Conservation (phyloP, 768 basidiomycete species). For the Nidularia sp. region DNA sequence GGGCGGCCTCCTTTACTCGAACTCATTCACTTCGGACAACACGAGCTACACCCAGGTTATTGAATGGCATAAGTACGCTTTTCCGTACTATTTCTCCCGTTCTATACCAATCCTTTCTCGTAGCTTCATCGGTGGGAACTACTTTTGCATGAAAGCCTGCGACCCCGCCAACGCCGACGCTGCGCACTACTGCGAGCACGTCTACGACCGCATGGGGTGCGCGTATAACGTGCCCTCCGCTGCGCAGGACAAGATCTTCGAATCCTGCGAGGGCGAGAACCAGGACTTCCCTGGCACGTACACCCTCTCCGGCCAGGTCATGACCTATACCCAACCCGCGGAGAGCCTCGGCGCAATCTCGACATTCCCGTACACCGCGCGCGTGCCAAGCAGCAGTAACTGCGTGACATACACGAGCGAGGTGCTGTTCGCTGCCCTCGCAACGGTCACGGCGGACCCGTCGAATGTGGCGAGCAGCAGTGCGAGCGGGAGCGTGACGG, state of each 20-base stretch:
- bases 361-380: slow-evolving; percentile 32
- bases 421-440: slow-evolving; percentile 21
- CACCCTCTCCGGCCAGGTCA: slow-evolving; percentile 29
- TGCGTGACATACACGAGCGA: slow-evolving; percentile 26
- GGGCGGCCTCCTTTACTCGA: slow-evolving; percentile 68
- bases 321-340: slow-evolving; percentile 37
- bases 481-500: slow-evolving; percentile 2
- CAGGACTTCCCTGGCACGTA: slow-evolving; percentile 53
- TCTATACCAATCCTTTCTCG: neutral
- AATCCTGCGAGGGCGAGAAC: slow-evolving; percentile 56
- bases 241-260: slow-evolving; percentile 53
- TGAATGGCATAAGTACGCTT: slow-evolving; percentile 64
- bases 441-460: slow-evolving; percentile 6
- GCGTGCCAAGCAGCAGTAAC: slow-evolving; percentile 30
- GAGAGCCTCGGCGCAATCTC: slow-evolving; percentile 30
- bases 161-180: slow-evolving; percentile 49
- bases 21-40: slow-evolving; percentile 37
- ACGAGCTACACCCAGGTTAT: slow-evolving; percentile 49
- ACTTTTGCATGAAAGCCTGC: slow-evolving; percentile 70
- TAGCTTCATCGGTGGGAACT: slow-evolving; percentile 61
- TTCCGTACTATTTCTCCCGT: neutral
- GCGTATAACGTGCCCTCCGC: slow-evolving; percentile 62
- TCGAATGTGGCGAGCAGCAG: neutral
- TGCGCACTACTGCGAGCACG: slow-evolving; percentile 56
- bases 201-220: slow-evolving; percentile 68